Conservation (phyloP, 1,139 yeast species). For the Nematodospora anomalae region DNA sequence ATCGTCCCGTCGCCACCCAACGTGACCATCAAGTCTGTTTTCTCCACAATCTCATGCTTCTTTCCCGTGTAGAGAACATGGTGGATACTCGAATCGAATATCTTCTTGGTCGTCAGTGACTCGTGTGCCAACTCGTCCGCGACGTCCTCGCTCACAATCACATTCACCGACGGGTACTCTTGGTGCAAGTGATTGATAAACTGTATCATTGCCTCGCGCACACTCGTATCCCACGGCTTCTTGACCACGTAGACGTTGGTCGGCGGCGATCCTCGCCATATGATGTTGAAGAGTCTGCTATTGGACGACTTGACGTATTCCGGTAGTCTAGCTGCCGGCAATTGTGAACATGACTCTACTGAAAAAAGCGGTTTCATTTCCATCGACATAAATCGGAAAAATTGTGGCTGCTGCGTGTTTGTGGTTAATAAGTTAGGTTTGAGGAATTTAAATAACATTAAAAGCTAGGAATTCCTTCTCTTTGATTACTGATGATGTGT, state of each 20-base stretch:
- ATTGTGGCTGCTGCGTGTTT: neutral
- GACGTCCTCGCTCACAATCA: slow-evolving; percentile 73
- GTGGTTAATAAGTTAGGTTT: neutral
- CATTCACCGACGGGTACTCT: slow-evolving; percentile 67
- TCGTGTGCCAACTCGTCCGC: slow-evolving; percentile 64
- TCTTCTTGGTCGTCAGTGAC: slow-evolving; percentile 7
- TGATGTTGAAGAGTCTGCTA: slow-evolving; percentile 30
- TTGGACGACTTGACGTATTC: slow-evolving; percentile 14
- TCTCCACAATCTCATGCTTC: slow-evolving; percentile 51
- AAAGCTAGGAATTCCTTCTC: no score
- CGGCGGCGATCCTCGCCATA: slow-evolving; percentile 48
- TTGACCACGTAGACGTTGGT: slow-evolving; percentile 76
- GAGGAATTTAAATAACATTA: no score
- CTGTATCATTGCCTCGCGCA: slow-evolving; percentile 63
- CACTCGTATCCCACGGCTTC: slow-evolving; percentile 75
- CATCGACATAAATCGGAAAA: neutral
- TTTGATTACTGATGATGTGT: no score
- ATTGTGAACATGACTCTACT: slow-evolving; percentile 12
- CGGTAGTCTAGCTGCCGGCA: slow-evolving; percentile 14
- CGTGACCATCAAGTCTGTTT: slow-evolving; percentile 75
- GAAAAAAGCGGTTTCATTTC: neutral
- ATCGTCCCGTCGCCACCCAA: slow-evolving; percentile 97
- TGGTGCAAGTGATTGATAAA: slow-evolving; percentile 58
- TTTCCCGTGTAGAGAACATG: slow-evolving; percentile 53
- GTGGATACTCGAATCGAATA: slow-evolving; percentile 10